These are phyloP conservation scores for Anthoceros angustus DNA, from an alignment of 225 moss, liverwort and hornwort genomes.

Conservation along the genomic window DNA sequence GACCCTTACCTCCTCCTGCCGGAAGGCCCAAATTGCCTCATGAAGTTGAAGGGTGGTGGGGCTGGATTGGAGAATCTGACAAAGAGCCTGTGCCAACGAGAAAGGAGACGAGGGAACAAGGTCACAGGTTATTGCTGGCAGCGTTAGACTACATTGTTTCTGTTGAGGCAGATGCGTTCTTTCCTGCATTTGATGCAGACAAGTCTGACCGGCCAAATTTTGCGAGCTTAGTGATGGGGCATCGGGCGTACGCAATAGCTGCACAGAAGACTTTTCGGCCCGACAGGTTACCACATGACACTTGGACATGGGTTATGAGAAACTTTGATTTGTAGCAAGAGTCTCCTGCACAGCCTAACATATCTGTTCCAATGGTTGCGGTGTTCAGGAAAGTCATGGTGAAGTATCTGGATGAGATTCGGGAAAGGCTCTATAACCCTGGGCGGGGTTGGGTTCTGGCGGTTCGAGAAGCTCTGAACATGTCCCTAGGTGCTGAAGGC, in stretches of 20 bases:
- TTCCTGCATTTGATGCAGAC: slow-evolving; percentile 34
- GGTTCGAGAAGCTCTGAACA: slow-evolving; percentile 6
- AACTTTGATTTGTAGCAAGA: background rate
- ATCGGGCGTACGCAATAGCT: slow-evolving; percentile 31
- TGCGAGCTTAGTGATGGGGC: slow-evolving; percentile 31
- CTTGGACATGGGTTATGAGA: background rate
- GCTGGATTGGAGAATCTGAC: slow-evolving; percentile 26
- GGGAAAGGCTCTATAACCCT: slow-evolving; percentile 7
- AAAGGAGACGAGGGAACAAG: slow-evolving; percentile 8
- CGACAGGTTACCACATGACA: slow-evolving; percentile 20
- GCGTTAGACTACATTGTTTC: slow-evolving; percentile 34
- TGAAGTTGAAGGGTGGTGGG: slow-evolving; percentile 34
- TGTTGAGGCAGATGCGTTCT: slow-evolving; percentile 27
- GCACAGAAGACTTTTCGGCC: slow-evolving; percentile 32
- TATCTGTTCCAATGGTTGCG: background rate
- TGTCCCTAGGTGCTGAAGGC: slow-evolving; percentile 10
- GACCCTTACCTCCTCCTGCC: slow-evolving; percentile 6
- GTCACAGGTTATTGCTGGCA: slow-evolving; percentile 16
- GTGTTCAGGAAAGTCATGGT: slow-evolving; percentile 18
- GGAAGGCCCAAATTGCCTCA: slow-evolving; percentile 6
- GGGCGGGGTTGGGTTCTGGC: slow-evolving; percentile 12
- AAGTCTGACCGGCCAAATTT: slow-evolving; percentile 21
- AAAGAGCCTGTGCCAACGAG: slow-evolving; percentile 6
- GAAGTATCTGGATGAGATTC: slow-evolving; percentile 14
- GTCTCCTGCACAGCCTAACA: background rate